Base-by-base conservation (phyloP, 768 basidiomycete genomes). In the Tephrocybe rancida region DNA sequence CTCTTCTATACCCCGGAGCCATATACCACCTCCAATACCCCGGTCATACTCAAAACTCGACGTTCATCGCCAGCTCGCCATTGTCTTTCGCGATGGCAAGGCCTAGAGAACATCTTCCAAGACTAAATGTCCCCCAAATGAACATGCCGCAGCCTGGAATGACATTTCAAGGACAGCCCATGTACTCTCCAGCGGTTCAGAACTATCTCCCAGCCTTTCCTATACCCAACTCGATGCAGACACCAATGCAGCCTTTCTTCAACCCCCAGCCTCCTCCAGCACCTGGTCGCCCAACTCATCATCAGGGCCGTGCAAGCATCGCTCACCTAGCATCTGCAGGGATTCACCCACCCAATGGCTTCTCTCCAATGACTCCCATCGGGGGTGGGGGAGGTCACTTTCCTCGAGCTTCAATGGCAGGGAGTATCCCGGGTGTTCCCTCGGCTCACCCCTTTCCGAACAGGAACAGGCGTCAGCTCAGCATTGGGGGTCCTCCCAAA, bases 401-500 rank as follows among this genome's bases (percentile, higher is more conserved):
- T 65, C 73, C 86, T 52, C 72, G 80, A 44, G 72, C 74, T 42
- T 78, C 77, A 1, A 71, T 86, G 56, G 72, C 81, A 62, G 55
- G 52, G 10, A 54, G 76, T 68, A 22, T 74, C 67, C 38, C 69
- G 25, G 64, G 63, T 1, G 70, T 60, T 14, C 57, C 64, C 1
- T 50, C 67, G 35, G 59, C 63, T 14, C 78, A 78, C 50, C 84
- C 81, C 2, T 86, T 83, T 59, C 78, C 80, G 6, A 81, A 79
- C 25, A 73, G 87, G 50, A 87, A 77, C 64, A 78, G 87, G 66
- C 78, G 89, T 38, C 82, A 88, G 52, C 80, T 87, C 39, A 90
- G 86, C 65, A 82, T 88, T 37, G 92, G 92, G 11, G 92, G 92
- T 6, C 92, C 92, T n/a, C 92, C 92, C 8, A 94, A 93, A 67